These are phyloP conservation scores for Clausena lansium DNA, from an alignment of 345 rosid species.

Conservation along the genomic window DNA sequence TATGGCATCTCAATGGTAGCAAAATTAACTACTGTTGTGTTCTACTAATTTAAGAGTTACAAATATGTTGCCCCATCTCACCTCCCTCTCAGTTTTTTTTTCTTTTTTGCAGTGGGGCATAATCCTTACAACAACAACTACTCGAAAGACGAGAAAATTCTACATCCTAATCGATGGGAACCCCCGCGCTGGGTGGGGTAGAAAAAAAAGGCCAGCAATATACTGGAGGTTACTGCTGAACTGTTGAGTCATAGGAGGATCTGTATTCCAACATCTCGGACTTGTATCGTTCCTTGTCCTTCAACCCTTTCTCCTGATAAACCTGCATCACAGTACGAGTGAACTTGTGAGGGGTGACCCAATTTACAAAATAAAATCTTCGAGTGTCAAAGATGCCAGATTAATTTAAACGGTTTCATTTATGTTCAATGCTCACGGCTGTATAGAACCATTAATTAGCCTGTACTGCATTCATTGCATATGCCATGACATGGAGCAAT, in stretches of 20 bases:
- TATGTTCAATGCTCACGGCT: neutral
- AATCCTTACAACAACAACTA: neutral
- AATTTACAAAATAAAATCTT: neutral
- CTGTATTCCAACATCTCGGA: conserved; percentile 63
- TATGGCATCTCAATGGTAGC: too few relatives aligned
- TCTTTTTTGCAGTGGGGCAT: neutral
- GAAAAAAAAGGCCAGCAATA: neutral
- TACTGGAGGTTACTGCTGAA: conserved; percentile 7
- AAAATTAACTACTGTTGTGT: neutral
- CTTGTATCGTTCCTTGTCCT: conserved; percentile 75
- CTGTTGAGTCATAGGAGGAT: conserved; percentile 36
- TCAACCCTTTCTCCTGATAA: conserved; percentile 67
- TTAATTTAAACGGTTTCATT: neutral
- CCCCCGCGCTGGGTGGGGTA: too few relatives aligned
- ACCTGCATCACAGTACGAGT: conserved; percentile 31
- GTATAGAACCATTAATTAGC: too few relatives aligned
- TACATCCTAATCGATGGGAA: neutral
- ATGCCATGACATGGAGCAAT: neutral
- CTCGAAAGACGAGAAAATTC: neutral
- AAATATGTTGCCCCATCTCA: conserved; percentile 4
- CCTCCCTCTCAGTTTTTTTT: neutral
- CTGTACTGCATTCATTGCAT: neutral
- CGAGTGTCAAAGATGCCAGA: neutral
- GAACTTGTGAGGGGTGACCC: neutral
- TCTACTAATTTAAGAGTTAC: neutral